These are phyloP conservation scores for Aspergillus ochraceus DNA, from an alignment of 2,329 filamentous ascomycete genomes.

Conservation along the genomic window DNA sequence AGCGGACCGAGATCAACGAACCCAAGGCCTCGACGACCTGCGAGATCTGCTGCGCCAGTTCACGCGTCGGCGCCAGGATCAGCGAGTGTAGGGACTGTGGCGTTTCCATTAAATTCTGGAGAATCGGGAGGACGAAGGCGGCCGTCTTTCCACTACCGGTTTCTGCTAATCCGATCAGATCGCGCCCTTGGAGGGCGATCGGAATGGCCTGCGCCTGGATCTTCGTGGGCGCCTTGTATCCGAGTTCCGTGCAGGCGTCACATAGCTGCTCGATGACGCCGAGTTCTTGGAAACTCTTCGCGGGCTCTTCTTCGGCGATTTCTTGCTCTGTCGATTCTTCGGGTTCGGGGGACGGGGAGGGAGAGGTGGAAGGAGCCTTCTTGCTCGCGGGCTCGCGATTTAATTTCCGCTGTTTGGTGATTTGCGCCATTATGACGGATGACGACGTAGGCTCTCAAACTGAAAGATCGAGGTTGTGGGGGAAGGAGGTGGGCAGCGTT, in stretches of 20 bases:
- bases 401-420: not conserved
- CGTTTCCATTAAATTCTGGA: constrained; percentile 86
- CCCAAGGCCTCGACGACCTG: constrained; percentile 86
- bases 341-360: not conserved
- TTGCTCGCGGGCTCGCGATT: not conserved
- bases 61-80: constrained; percentile 87
- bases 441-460: not conserved
- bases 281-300: constrained; percentile 55
- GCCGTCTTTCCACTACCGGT: constrained; percentile 96
- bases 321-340: not conserved
- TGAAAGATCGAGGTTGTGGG: not conserved
- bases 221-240: constrained; percentile 82
- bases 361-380: not conserved
- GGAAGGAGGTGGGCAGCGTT: not conserved
- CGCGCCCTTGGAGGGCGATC: constrained; percentile 72
- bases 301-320: not conserved
- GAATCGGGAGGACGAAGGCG: constrained; percentile 88
- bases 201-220: constrained; percentile 89
- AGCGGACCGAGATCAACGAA: constrained; percentile 81
- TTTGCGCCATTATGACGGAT: not conserved
- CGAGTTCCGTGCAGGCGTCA: constrained; percentile 79
- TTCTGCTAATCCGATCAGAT: constrained; percentile 91
- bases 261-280: constrained; percentile 84
- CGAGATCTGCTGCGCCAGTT: constrained; percentile 88
- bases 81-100: constrained; percentile 85